These are phyloP conservation scores for Przewalskia tangutica DNA, from an alignment of 257 asterid species.

Conservation along the genomic window DNA sequence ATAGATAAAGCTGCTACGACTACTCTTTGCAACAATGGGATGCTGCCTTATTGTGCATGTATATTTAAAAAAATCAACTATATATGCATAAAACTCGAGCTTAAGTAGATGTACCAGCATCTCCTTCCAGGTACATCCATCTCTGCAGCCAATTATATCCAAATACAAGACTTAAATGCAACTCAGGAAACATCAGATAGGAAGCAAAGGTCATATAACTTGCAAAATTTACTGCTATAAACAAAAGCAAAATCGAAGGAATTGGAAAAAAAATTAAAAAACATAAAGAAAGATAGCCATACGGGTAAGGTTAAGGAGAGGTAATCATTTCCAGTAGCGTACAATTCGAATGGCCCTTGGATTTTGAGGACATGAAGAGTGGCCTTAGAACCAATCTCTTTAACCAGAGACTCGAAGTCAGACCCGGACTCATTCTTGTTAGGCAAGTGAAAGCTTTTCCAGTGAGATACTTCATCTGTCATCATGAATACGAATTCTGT, in stretches of 20 bases:
- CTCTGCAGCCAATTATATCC: background rate
- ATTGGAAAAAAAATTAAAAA: background rate
- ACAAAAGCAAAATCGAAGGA: background rate
- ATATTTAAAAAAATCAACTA: background rate
- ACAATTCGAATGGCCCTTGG: conserved; percentile 65
- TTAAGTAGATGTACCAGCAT: background rate
- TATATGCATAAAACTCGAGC: background rate
- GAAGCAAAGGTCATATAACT: background rate
- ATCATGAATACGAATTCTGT: conserved; percentile 37
- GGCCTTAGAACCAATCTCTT: conserved; percentile 31
- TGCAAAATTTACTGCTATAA: background rate
- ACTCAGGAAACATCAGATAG: background rate
- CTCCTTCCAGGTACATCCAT: background rate
- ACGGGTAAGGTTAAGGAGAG: conserved; percentile 59
- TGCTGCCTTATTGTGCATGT: background rate
- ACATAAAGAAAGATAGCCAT: conserved; percentile 1
- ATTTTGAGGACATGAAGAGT: conserved; percentile 40
- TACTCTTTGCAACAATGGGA: background rate
- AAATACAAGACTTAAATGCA: background rate
- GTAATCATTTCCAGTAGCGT: conserved; percentile 36
- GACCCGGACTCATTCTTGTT: conserved; percentile 20
- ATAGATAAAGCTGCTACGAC: background rate
- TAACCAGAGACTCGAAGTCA: conserved; percentile 39
- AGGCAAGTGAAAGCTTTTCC: conserved; percentile 37
- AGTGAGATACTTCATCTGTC: conserved; percentile 42